Evolutionary conservation across 257 asterid species (phyloP).

Genomic region (Fraxinus pennsylvanica): DNA sequence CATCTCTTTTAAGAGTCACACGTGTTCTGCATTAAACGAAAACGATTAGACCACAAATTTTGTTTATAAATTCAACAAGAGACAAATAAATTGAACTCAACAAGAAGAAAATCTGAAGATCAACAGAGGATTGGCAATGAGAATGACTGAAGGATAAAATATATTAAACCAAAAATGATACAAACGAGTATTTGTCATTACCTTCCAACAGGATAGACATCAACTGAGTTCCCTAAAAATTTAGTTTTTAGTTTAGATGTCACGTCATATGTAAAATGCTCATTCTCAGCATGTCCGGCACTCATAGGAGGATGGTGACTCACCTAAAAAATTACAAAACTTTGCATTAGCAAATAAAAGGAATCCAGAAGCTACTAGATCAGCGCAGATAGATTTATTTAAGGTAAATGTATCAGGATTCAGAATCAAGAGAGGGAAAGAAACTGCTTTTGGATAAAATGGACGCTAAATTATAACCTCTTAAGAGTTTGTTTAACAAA

Average conservation of each 20-base stretch:
- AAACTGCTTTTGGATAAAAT: not conserved
- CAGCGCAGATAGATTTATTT: not conserved
- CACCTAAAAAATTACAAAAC: slow-evolving; percentile 35
- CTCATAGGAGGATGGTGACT: slow-evolving; percentile 98
- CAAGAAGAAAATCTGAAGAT: slow-evolving; percentile 1
- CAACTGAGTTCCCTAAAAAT: slow-evolving; percentile 88
- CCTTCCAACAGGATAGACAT: slow-evolving; percentile 99
- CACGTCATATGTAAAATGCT: slow-evolving; percentile 80
- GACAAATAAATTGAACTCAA: not conserved
- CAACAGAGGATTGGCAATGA: not conserved
- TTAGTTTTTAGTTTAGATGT: slow-evolving; percentile 91
- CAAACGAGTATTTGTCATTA: slow-evolving; percentile 14
- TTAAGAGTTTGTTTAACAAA: not conserved
- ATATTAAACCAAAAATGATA: not conserved
- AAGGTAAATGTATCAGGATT: not conserved
- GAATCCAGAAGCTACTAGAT: slow-evolving; percentile 5
- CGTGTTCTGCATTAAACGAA: slow-evolving; percentile 63
- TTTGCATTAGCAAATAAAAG: slow-evolving; percentile 6
- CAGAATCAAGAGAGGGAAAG: slow-evolving; percentile 1
- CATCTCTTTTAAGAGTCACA: slow-evolving; percentile 79
- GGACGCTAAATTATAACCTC: not conserved
- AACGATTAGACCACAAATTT: not conserved
- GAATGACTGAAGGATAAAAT: not conserved
- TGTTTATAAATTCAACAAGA: slow-evolving; percentile 4
- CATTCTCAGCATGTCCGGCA: slow-evolving; percentile 96